Evolutionary conservation across 1,284 basidiomycete species (phyloP).

Genomic region (Sporisorium scitamineum): DNA sequence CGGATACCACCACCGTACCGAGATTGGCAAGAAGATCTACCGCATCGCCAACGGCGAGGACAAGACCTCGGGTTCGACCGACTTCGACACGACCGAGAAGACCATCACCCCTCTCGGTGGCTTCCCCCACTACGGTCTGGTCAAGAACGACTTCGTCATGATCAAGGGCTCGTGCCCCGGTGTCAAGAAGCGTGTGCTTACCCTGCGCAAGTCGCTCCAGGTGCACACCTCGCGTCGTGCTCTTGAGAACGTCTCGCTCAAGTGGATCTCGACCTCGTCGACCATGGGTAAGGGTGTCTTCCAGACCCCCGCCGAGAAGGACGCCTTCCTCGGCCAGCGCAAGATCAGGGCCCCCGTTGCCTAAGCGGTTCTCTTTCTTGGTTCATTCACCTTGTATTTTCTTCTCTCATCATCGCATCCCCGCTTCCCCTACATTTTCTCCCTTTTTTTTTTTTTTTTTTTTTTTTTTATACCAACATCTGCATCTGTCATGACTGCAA

Average conservation of each 20-base stretch:
- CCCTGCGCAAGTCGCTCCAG: constrained; percentile 71
- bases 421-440: constrained; percentile 7
- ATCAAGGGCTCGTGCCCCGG: constrained; percentile 83
- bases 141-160: constrained; percentile 98
- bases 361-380: constrained; percentile 41
- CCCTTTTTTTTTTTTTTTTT: too few species aligned
- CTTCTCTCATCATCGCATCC: constrained; percentile 30
- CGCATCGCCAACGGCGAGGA: constrained; percentile 87
- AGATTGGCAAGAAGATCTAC: constrained; percentile 93
- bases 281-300: constrained; percentile 89
- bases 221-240: constrained; percentile 67
- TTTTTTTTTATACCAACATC: constrained; percentile 20
- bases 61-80: constrained; percentile 88
- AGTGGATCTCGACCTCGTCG: constrained; percentile 98
- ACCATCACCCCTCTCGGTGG: constrained; percentile 97
- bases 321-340: constrained; percentile 84
- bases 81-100: constrained; percentile 74
- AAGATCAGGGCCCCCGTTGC: constrained; percentile 46
- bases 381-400: constrained; percentile 17
- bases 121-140: constrained; percentile 98
- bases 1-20: constrained; percentile 98
- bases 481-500: constrained; percentile 45
- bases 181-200: constrained; percentile 97
- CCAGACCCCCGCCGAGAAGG: constrained; percentile 96
- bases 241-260: constrained; percentile 96